Percentiles rank a stretch among this genome's conserved stretches.
Evolutionary conservation across 495 filamentous ascomycete species (phyloP).

Genomic region (Arthonia radiata): DNA sequence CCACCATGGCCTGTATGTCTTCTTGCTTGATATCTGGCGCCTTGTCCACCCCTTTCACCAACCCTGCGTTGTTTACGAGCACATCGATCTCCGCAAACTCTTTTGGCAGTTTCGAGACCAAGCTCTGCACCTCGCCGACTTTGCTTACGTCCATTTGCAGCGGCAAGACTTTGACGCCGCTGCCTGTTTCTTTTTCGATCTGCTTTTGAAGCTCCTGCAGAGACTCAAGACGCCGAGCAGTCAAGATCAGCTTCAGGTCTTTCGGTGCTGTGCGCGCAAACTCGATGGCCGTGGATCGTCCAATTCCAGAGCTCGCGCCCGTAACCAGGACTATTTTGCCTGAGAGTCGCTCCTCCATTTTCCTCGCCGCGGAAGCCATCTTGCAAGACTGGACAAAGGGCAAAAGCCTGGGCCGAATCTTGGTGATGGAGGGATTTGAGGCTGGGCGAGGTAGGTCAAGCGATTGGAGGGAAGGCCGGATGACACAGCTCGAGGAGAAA

Average conservation of each 20-base stretch:
- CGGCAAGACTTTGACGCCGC: slow-evolving; percentile 58
- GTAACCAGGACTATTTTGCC: slow-evolving; percentile 90
- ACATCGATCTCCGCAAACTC: slow-evolving; percentile 77
- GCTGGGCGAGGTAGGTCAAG: too few relatives aligned
- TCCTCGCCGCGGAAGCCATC: too few relatives aligned
- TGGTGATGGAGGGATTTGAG: too few relatives aligned
- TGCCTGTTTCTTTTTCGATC: slow-evolving; percentile 55
- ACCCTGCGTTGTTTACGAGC: slow-evolving; percentile 91
- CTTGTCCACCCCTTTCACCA: slow-evolving; percentile 70
- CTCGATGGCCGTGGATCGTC: slow-evolving; percentile 61
- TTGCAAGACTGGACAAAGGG: too few relatives aligned
- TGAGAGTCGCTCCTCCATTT: slow-evolving; percentile 59
- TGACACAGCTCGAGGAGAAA: too few relatives aligned
- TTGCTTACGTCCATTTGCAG: slow-evolving; percentile 75
- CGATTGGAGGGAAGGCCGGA: too few relatives aligned
- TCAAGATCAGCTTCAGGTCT: slow-evolving; percentile 61
- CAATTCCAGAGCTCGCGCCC: slow-evolving; percentile 85
- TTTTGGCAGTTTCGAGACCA: slow-evolving; percentile 47
- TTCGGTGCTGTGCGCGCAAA: slow-evolving; percentile 72
- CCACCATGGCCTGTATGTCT: slow-evolving; percentile 72
- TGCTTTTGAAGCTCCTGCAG: slow-evolving; percentile 52
- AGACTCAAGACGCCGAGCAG: slow-evolving; percentile 58
- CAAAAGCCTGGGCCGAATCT: too few relatives aligned
- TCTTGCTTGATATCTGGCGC: slow-evolving; percentile 60
- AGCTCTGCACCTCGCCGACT: slow-evolving; percentile 44